These are phyloP conservation scores for Rhinocladiella similis DNA, from an alignment of 2,329 filamentous ascomycete genomes.

Conservation along the genomic window DNA sequence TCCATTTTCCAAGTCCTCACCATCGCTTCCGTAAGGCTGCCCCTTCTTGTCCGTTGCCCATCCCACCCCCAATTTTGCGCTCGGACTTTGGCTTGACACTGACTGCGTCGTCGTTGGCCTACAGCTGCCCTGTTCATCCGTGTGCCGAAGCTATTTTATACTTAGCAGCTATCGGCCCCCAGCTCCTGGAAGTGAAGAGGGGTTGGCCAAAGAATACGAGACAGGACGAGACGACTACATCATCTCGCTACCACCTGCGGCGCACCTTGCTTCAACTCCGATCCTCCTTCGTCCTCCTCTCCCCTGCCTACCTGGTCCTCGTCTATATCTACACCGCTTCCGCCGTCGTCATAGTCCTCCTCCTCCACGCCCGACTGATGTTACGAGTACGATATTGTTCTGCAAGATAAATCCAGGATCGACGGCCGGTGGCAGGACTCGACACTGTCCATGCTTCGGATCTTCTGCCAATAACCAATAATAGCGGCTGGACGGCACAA, in stretches of 20 bases:
- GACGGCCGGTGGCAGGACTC: background rate
- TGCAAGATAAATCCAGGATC: background rate
- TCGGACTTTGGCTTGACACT: constrained; percentile 5
- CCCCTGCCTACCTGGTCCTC: too few species aligned
- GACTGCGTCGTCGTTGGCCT: constrained; percentile 6
- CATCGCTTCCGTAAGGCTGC: constrained; percentile 3
- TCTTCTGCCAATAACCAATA: background rate
- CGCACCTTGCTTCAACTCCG: constrained; percentile 2
- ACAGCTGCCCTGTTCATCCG: background rate
- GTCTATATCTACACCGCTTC: background rate
- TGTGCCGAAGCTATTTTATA: background rate
- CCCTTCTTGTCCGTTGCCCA: background rate
- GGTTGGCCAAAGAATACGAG: constrained; percentile 7
- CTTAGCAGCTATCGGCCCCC: constrained; percentile 2
- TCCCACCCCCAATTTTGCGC: background rate
- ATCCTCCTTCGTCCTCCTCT: background rate
- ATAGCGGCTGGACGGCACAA: background rate
- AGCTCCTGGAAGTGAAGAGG: background rate
- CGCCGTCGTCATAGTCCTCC: background rate
- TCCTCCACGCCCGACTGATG: too few species aligned
- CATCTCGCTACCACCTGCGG: constrained; percentile 1
- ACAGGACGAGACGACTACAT: constrained; percentile 3
- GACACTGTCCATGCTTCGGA: background rate
- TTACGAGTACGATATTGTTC: background rate
- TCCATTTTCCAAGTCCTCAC: background rate